These are phyloP conservation scores for Claviceps monticola DNA, from an alignment of 2,329 filamentous ascomycete genomes.

Conservation along the genomic window DNA sequence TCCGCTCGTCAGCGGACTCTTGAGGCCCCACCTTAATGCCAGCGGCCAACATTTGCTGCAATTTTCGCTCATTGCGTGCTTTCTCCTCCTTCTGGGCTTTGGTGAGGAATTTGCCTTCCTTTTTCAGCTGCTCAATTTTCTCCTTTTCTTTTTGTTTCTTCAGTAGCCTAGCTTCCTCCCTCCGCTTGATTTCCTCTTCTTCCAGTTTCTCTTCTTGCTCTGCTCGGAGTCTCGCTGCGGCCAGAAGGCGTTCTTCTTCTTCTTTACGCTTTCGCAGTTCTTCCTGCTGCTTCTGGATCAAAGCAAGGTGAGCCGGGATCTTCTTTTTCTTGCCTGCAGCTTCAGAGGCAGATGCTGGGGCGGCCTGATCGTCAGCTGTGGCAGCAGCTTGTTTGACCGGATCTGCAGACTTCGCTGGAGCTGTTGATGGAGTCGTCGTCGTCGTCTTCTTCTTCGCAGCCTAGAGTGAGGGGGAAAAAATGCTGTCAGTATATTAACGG, in stretches of 20 bases:
- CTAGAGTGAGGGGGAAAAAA: slow-evolving; percentile 15
- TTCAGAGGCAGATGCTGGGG: slow-evolving; percentile 25
- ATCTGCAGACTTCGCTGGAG: slow-evolving; percentile 17
- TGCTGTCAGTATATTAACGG: neutral
- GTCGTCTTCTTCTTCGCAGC: slow-evolving; percentile 68
- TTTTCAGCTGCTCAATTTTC: slow-evolving; percentile 75
- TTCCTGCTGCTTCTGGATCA: slow-evolving; percentile 74
- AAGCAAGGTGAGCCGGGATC: slow-evolving; percentile 56
- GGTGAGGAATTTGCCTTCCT: slow-evolving; percentile 74
- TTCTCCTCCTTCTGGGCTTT: slow-evolving; percentile 78
- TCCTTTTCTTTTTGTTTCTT: slow-evolving; percentile 84
- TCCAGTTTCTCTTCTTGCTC: slow-evolving; percentile 52
- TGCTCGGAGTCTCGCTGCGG: slow-evolving; percentile 50
- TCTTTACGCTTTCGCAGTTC: slow-evolving; percentile 53
- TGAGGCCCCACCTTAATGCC: slow-evolving; percentile 57
- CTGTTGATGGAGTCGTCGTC: slow-evolving; percentile 23
- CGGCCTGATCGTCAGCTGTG: slow-evolving; percentile 35
- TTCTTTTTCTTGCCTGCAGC: slow-evolving; percentile 75
- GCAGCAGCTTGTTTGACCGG: slow-evolving; percentile 19
- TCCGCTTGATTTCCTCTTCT: slow-evolving; percentile 54
- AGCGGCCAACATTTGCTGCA: slow-evolving; percentile 74
- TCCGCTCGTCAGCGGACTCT: slow-evolving; percentile 43
- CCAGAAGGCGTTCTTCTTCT: slow-evolving; percentile 45
- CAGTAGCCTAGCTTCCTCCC: slow-evolving; percentile 57
- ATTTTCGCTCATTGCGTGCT: slow-evolving; percentile 61